Evolutionary conservation across 176 grass and related monocot genomes (phyloP), one percentile per base, ranked within the genome.

Genomic region (Poa annua): DNA sequence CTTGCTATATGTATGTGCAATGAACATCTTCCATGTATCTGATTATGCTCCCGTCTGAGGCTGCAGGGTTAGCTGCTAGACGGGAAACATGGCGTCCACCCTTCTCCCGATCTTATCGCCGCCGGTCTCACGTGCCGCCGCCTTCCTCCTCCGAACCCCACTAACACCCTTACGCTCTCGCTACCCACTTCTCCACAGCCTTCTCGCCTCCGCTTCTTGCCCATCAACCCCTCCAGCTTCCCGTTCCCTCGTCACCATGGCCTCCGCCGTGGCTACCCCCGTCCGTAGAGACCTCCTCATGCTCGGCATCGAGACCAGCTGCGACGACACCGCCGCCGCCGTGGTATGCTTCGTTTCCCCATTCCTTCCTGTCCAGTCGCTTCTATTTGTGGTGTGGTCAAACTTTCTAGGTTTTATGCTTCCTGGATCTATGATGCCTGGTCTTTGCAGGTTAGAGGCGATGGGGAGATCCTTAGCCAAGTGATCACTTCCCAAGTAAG

Each of bases 301-400:
- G 81, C 95, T 97, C 15, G 95, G 95, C 39, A 97, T 97, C 13
- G 95, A 97, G 88, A 97, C 95, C 36, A 97, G 95, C 72, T 97
- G 95, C 21, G 95, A 97, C 47, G 95, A 97, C 75, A 97, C 95
- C 5, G 95, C 95, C 14, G 92, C 92, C 10, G 84, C 95, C 9
- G 88, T 97, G 74, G 94, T 97, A 81, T 16, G 78, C 25, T 6
- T 11, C 26, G 3, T 20, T 51, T 7, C 29, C 32, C 22, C 24
- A 11, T 17, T 49, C 11, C 56, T 17, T 54, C 20, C 25, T 2
- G 26, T 63, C 29, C 20, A 24, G 25, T 84, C 24, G 6, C 20
- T 70, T 69, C 19, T 34, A 39, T 16, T 14, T 77, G 33, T 44
- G 35, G 71, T 71, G 5, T 44, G 35, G 70, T 71, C 12, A 61